phyloP scores from a whole-genome alignment of 208 protist species.

The Leishmania guyanensis region DNA sequence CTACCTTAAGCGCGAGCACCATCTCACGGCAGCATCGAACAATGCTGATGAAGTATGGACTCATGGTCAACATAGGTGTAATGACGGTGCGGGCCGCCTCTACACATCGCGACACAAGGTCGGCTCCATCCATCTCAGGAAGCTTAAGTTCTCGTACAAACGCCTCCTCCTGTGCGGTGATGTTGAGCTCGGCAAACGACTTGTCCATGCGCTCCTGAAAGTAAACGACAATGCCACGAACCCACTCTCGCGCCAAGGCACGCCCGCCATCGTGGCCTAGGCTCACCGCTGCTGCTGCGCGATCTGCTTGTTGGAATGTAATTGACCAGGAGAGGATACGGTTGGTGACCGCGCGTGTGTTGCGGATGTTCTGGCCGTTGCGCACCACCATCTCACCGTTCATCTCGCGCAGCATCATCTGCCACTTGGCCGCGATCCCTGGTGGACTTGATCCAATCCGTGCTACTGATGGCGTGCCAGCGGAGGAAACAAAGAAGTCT shows the following conservation, averaged over 20 bases:
- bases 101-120: conserved; percentile 19
- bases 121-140: conserved; percentile 2
- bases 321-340: conserved; percentile 28
- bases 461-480: conserved; percentile 1
- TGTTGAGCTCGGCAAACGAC: conserved; percentile 18
- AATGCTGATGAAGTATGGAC: conserved; percentile 21
- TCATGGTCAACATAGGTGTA: conserved; percentile 14
- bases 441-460: neutral
- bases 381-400: conserved; percentile 40
- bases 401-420: conserved; percentile 29
- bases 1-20: conserved; percentile 13
- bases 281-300: neutral
- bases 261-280: conserved; percentile 8
- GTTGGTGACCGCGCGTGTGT: conserved; percentile 22
- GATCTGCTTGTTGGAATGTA: conserved; percentile 2
- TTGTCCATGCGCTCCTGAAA: conserved; percentile 23
- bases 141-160: neutral
- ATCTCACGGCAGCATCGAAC: conserved; percentile 22
- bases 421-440: conserved; percentile 8
- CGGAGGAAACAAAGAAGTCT: conserved; percentile 10
- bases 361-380: conserved; percentile 31
- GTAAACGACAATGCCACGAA: conserved; percentile 28
- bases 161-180: conserved; percentile 5
- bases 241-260: conserved; percentile 21
- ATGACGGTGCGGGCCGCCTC: conserved; percentile 16